Conservation (phyloP, 2,329 filamentous ascomycete genomes). For the Fusarium coicis region DNA sequence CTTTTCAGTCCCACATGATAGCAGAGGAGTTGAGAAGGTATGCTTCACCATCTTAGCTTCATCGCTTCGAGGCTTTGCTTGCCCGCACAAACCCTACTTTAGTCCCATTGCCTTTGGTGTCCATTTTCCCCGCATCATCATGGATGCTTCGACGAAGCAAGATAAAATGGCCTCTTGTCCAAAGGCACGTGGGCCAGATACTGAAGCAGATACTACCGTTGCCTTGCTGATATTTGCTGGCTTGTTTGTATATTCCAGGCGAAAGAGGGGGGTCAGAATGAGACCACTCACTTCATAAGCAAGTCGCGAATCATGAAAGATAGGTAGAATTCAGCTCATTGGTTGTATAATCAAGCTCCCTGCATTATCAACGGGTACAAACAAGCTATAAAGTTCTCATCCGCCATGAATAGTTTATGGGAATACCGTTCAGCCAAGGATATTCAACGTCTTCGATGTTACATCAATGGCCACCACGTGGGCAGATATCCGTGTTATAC, state of each 20-base stretch:
- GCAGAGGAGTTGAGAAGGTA: neutral
- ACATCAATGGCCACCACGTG: neutral
- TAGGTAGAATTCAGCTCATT: fast-evolving
- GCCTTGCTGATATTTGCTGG: neutral
- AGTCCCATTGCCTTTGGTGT: fast-evolving
- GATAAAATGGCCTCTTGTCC: fast-evolving
- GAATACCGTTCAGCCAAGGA: fast-evolving
- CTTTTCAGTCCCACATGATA: fast-evolving
- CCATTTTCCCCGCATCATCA: neutral
- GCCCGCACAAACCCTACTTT: neutral
- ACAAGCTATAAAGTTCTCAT: neutral
- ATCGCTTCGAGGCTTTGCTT: neutral
- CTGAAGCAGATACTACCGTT: too few species aligned
- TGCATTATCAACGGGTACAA: neutral
- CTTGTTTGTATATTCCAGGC: neutral
- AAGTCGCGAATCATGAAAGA: fast-evolving
- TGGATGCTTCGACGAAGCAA: fast-evolving
- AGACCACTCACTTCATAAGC: neutral
- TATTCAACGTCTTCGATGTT: neutral
- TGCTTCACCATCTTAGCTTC: too few species aligned
- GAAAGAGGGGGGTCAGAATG: fast-evolving
- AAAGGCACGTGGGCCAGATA: fast-evolving
- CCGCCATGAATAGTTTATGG: fast-evolving
- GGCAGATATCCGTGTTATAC: fast-evolving
- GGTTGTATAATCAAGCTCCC: neutral